A percentile compares a stretch with the other conserved stretches of the same genome.
These are phyloP conservation scores for Henningerozyma blattae DNA, from an alignment of 805 yeast genomes.

Conservation along the genomic window DNA sequence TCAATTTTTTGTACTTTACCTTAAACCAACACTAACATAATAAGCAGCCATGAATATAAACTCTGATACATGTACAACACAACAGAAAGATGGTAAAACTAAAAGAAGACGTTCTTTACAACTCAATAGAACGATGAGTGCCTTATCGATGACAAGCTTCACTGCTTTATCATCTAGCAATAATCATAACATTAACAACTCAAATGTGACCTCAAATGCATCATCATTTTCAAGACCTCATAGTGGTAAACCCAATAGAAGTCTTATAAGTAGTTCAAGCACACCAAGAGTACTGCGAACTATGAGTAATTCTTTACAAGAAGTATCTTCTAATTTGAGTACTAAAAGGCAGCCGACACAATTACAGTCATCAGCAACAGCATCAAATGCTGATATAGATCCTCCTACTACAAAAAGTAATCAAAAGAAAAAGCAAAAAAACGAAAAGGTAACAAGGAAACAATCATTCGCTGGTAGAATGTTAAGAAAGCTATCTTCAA, in stretches of 20 bases:
- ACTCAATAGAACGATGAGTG: neutral
- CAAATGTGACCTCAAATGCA: neutral
- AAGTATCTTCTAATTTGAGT: neutral
- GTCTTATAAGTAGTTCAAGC: too few species aligned
- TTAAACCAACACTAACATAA: too few species aligned
- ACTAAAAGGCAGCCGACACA: neutral
- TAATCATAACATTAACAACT: neutral
- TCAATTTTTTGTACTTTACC: too few species aligned
- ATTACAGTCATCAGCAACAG: neutral
- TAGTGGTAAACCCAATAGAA: neutral
- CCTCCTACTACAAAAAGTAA: neutral
- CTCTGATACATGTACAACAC: too few species aligned
- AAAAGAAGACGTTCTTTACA: neutral
- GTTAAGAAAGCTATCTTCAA: neutral
- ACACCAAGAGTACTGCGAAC: neutral
- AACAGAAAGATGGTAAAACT: too few species aligned
- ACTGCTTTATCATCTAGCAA: neutral
- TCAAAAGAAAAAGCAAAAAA: neutral
- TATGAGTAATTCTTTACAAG: neutral
- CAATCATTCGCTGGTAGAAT: neutral
- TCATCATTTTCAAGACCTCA: neutral
- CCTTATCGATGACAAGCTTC: neutral
- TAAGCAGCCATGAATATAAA: too few species aligned
- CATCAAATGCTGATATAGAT: neutral
- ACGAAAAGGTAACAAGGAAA: neutral